Evolutionary conservation across 108 stramenopile genomes (phyloP).

Genomic region (Pseudonitzschia delicatissima): DNA sequence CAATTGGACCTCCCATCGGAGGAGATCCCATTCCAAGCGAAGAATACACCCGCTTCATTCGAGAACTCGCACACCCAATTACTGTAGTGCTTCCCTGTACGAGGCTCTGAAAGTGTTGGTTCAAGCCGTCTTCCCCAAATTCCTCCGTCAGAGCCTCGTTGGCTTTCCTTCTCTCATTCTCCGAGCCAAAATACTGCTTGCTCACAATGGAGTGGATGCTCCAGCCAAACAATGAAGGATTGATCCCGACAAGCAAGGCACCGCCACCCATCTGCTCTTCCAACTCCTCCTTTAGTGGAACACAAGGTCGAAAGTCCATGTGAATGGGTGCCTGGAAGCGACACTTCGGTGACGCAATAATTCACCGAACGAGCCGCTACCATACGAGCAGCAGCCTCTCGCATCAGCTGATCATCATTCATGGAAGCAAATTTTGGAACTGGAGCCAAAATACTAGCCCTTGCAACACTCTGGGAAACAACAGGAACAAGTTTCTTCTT

Average conservation of each 20-base stretch:
- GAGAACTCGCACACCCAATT: conserved; percentile 59
- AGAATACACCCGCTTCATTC: conserved; percentile 32
- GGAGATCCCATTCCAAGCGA: conserved; percentile 33
- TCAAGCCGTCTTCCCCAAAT: conserved; percentile 47
- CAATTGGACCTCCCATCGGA: conserved; percentile 64
- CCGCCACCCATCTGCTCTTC: conserved; percentile 23
- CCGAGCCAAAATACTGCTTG: conserved; percentile 30
- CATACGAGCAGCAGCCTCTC: conserved; percentile 20
- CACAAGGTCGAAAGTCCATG: conserved; percentile 33
- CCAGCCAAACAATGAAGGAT: conserved; percentile 66
- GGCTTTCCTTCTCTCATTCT: conserved; percentile 24
- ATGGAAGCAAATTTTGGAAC: conserved; percentile 41
- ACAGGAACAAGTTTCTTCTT: conserved; percentile 32
- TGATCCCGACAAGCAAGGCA: conserved; percentile 72
- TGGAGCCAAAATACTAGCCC: conserved; percentile 49
- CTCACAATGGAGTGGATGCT: conserved; percentile 42
- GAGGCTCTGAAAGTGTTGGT: conserved; percentile 58
- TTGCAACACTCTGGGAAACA: conserved; percentile 35
- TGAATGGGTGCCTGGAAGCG: conserved; percentile 23
- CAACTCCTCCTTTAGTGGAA: conserved; percentile 8
- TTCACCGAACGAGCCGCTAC: conserved; percentile 27
- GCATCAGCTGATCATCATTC: conserved; percentile 42
- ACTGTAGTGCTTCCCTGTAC: conserved; percentile 58
- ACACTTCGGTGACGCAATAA: conserved; percentile 26
- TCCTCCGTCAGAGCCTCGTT: conserved; percentile 31